Percentiles rank a stretch among this genome's conserved stretches.
These are phyloP conservation scores for Colletotrichum scovillei DNA, from an alignment of 2,329 filamentous ascomycete genomes.

Conservation along the genomic window DNA sequence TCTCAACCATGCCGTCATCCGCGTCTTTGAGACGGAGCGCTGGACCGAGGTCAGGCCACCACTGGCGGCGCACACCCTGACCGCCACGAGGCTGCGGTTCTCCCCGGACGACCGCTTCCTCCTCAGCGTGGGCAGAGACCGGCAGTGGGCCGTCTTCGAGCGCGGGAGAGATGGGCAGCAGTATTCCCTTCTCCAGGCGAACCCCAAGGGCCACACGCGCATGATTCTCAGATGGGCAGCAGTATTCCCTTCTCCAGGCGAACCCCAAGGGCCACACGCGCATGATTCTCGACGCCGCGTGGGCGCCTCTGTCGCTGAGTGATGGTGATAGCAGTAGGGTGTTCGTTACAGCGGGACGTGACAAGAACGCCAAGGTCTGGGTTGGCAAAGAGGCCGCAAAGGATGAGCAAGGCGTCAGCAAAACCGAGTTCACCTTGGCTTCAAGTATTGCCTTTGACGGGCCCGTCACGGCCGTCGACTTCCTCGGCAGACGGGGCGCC, in stretches of 20 bases:
- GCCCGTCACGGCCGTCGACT: conserved; percentile 79
- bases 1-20: conserved; percentile 92
- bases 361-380: conserved; percentile 87
- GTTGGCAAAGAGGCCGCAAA: conserved; percentile 40
- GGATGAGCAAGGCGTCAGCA: conserved; percentile 40
- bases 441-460: conserved; percentile 64
- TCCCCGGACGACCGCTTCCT: conserved; percentile 78
- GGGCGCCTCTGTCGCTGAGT: conserved; percentile 69
- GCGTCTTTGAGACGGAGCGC: conserved; percentile 85
- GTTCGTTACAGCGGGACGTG: conserved; percentile 91
- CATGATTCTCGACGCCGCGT: conserved; percentile 92
- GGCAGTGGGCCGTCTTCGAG: conserved; percentile 89
- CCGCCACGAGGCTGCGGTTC: conserved; percentile 85
- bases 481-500: conserved; percentile 54
- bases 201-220: conserved; percentile 87
- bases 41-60: conserved; percentile 92
- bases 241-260: conserved; percentile 69
- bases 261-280: conserved; percentile 89
- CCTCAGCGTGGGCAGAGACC: conserved; percentile 89
- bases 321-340: conserved; percentile 43
- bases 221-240: conserved; percentile 77
- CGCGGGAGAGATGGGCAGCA: conserved; percentile 51
- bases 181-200: conserved; percentile 72
- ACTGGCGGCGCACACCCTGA: conserved; percentile 86
- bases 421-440: conserved; percentile 60